Conservation (phyloP, 768 basidiomycete species). For the button mushroom (Agaricus bisporus) region DNA sequence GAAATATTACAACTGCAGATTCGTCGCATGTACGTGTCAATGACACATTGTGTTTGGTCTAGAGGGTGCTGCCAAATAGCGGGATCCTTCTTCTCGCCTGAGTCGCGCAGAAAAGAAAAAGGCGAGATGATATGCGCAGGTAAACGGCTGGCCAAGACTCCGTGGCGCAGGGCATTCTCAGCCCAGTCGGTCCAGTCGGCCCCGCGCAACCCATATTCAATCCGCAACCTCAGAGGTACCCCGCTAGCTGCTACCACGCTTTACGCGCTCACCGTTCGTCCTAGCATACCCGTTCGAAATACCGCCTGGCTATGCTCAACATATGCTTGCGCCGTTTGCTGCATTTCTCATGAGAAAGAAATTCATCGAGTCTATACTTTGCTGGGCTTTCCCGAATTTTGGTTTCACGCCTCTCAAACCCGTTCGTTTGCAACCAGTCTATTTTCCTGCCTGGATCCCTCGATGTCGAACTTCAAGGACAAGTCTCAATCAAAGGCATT, state of each 20-base stretch:
- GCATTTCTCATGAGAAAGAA: conserved; percentile 19
- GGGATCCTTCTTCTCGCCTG: no score
- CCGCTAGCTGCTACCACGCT: neutral
- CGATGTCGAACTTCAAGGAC: conserved; percentile 44
- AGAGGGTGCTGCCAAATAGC: neutral
- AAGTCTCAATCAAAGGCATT: conserved; percentile 20
- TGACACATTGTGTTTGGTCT: neutral
- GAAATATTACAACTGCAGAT: conserved; percentile 1
- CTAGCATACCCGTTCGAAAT: conserved; percentile 49
- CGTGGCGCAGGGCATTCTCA: neutral
- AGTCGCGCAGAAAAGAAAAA: no score
- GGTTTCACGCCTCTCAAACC: conserved; percentile 37
- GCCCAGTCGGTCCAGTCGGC: conserved; percentile 9
- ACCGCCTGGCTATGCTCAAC: conserved; percentile 38
- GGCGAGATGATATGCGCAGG: no score
- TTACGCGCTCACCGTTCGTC: neutral
- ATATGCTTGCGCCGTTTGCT: conserved; percentile 29
- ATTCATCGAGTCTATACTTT: conserved; percentile 23
- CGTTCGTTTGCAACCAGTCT: conserved; percentile 42
- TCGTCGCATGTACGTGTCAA: conserved; percentile 8
- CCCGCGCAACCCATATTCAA: conserved; percentile 19
- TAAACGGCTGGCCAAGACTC: neutral
- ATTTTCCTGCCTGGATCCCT: conserved; percentile 60
- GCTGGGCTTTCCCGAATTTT: conserved; percentile 30
- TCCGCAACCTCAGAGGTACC: conserved; percentile 32